These are phyloP conservation scores for Pseudogymnoascus sp. DNA, from an alignment of 2,329 filamentous ascomycete species.

Conservation along the genomic window DNA sequence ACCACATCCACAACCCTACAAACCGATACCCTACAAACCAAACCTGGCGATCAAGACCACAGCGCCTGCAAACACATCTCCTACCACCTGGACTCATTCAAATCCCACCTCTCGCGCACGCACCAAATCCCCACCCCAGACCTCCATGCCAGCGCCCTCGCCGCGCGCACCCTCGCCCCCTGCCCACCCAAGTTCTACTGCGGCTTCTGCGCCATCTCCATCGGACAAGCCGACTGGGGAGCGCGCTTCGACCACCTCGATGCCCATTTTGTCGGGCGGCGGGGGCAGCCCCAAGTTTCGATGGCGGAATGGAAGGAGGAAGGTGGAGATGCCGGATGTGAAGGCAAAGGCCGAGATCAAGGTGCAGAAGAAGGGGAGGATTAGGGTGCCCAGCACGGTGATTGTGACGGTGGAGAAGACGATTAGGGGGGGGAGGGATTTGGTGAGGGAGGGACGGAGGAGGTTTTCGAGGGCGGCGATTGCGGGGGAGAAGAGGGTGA, in stretches of 20 bases:
- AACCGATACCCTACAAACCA: neutral
- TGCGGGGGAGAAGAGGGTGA: neutral
- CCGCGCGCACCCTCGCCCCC: conserved; percentile 30
- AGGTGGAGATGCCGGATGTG: neutral
- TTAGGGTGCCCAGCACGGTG: neutral
- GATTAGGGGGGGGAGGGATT: neutral
- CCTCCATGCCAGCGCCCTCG: neutral
- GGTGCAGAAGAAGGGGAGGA: neutral
- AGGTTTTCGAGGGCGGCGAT: neutral
- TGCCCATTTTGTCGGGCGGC: conserved; percentile 52
- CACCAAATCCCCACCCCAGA: conserved; percentile 22
- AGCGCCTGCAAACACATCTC: conserved; percentile 48
- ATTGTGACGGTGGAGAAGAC: neutral
- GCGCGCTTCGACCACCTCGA: conserved; percentile 69
- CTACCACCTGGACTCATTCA: conserved; percentile 50
- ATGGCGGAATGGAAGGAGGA: neutral
- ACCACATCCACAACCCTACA: conserved; percentile 4
- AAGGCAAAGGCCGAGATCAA: neutral
- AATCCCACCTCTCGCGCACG: conserved; percentile 45
- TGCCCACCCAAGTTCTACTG: conserved; percentile 71
- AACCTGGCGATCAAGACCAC: conserved; percentile 16
- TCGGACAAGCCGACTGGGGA: conserved; percentile 47
- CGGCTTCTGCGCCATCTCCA: conserved; percentile 61
- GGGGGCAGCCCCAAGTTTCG: neutral
- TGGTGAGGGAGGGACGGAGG: neutral